Evolutionary conservation across 805 yeast species (phyloP).

Genomic region (Wickerhamiella siamensis): DNA sequence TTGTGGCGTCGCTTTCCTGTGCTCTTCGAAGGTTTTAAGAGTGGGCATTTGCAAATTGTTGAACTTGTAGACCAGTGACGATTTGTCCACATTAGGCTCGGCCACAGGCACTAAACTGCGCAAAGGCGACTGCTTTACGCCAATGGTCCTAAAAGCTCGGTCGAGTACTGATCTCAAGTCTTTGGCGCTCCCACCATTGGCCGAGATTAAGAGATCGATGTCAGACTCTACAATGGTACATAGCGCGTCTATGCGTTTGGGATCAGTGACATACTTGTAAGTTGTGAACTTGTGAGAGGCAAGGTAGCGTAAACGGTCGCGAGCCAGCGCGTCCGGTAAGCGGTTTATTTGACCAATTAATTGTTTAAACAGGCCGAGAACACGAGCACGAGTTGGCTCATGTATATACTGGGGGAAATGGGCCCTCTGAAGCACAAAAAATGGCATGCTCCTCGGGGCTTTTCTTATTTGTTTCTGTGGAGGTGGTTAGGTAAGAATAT

Average conservation of each 20-base stretch:
- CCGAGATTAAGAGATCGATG: constrained; percentile 5
- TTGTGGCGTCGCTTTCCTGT: background rate
- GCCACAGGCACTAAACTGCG: constrained; percentile 1
- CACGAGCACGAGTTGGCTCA: background rate
- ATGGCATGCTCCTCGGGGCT: background rate
- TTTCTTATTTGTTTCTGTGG: too few relatives aligned
- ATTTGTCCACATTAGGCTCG: constrained; percentile 1
- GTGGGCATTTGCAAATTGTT: constrained; percentile 14
- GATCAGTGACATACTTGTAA: constrained; percentile 14
- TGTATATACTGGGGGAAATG: constrained; percentile 4
- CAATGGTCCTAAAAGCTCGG: constrained; percentile 6
- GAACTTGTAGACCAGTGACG: constrained; percentile 9
- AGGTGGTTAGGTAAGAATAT: too few relatives aligned
- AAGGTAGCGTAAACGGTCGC: background rate
- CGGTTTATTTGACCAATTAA: background rate
- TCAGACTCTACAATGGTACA: constrained; percentile 8
- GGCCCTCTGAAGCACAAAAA: background rate
- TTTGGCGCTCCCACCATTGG: constrained; percentile 7
- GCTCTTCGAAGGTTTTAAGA: constrained; percentile 8
- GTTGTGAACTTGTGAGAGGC: constrained; percentile 9
- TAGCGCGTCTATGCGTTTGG: constrained; percentile 9
- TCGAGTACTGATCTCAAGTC: constrained; percentile 10
- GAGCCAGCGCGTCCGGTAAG: constrained; percentile 1
- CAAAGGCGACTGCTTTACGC: constrained; percentile 13
- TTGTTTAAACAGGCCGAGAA: background rate